Evolutionary conservation across 352 stramenopile species (phyloP).

Genomic region (Globisporangium polare): DNA sequence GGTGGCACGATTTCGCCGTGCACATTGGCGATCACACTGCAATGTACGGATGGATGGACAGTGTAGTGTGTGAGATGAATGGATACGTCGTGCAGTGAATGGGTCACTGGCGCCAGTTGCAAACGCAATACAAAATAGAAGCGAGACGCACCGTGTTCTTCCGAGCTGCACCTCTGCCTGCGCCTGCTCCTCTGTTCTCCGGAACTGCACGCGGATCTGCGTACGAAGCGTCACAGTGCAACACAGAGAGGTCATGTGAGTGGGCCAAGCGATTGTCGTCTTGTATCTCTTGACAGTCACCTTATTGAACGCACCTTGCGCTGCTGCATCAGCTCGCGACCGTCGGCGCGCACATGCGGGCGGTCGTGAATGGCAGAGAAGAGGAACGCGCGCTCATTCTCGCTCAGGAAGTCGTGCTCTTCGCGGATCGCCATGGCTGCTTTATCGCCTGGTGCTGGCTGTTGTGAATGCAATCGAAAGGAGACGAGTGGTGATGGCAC

Average conservation of each 20-base stretch:
- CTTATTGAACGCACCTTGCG: constrained; percentile 36
- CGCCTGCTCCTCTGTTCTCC: constrained; percentile 64
- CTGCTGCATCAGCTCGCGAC: constrained; percentile 77
- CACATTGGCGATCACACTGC: constrained; percentile 76
- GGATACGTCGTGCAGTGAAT: no score
- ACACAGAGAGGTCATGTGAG: background rate
- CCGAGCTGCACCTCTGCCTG: constrained; percentile 79
- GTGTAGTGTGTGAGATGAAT: background rate
- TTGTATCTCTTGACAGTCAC: background rate
- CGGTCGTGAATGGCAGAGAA: constrained; percentile 53
- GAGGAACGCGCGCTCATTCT: constrained; percentile 80
- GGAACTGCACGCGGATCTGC: constrained; percentile 79
- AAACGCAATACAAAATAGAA: background rate
- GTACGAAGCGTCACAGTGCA: background rate
- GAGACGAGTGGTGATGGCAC: constrained; percentile 16
- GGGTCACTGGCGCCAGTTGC: background rate
- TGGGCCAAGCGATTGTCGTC: background rate
- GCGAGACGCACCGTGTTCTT: constrained; percentile 52
- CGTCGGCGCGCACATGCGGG: constrained; percentile 65
- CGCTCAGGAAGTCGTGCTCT: constrained; percentile 74
- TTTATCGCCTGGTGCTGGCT: background rate
- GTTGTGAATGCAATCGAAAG: background rate
- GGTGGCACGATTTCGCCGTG: constrained; percentile 82
- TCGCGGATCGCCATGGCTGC: constrained; percentile 45
- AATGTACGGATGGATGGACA: background rate